A percentile compares a stretch with the other conserved stretches of the same genome.
Evolutionary conservation across 257 asterid genomes (phyloP).

Genomic region (Henckelia pumila): DNA sequence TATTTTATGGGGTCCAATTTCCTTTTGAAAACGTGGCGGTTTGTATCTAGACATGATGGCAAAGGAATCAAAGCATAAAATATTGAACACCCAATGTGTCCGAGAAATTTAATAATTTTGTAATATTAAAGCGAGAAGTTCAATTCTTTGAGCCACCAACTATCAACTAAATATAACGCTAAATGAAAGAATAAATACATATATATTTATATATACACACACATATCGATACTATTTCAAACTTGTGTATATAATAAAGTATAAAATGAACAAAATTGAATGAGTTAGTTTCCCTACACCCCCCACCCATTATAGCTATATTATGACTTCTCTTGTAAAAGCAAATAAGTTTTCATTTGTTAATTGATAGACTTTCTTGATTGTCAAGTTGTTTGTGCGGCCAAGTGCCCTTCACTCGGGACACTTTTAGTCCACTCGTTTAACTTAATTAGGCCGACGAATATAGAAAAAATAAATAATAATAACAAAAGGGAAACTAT

Average conservation of each 20-base stretch:
- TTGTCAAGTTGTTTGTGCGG: slow-evolving; percentile 8
- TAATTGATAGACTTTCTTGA: background rate
- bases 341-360: background rate
- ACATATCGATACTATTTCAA: background rate
- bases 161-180: background rate
- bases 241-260: background rate
- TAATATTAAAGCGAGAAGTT: background rate
- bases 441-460: too few relatives aligned
- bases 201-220: too few relatives aligned
- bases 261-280: too few relatives aligned
- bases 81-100: background rate
- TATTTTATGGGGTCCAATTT: slow-evolving; percentile 17
- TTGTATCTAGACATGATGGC: background rate
- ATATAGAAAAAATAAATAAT: too few relatives aligned
- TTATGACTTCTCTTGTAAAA: background rate
- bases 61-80: background rate
- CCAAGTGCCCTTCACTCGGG: slow-evolving; percentile 9
- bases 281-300: background rate
- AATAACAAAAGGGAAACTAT: background rate
- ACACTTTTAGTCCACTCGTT: background rate
- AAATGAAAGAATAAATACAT: too few relatives aligned
- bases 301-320: background rate
- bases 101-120: background rate
- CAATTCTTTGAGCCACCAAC: background rate
- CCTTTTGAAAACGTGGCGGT: slow-evolving; percentile 13